These are phyloP conservation scores for Gossypium herbaceum DNA, from an alignment of 345 rosid species.

Conservation along the genomic window DNA sequence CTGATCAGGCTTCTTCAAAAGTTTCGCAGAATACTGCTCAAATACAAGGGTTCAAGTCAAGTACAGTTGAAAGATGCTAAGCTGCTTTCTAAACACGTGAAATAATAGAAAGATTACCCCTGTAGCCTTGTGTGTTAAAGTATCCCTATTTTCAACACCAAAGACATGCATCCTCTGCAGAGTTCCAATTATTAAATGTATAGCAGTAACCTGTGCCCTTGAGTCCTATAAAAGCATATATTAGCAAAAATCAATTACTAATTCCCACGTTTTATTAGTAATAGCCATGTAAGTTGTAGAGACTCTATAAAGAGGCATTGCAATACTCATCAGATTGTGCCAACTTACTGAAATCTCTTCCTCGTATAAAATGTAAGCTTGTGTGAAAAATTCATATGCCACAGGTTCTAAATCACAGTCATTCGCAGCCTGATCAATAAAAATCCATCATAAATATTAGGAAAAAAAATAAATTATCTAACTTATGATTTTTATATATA, in stretches of 20 bases:
- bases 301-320: background rate
- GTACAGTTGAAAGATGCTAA: slow-evolving; percentile 12
- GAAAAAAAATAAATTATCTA: background rate
- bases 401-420: slow-evolving; percentile 91
- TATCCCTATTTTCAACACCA: slow-evolving; percentile 97
- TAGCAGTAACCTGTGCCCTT: slow-evolving; percentile 86
- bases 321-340: slow-evolving; percentile 3
- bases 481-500: slow-evolving; percentile 8
- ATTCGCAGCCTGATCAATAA: slow-evolving; percentile 79
- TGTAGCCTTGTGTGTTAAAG: slow-evolving; percentile 87
- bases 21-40: slow-evolving; percentile 94
- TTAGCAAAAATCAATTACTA: slow-evolving; percentile 16
- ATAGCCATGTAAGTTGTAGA: background rate
- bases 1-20: slow-evolving; percentile 96
- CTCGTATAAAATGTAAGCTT: slow-evolving; percentile 95
- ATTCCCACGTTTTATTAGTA: background rate
- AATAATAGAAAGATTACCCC: slow-evolving; percentile 59
- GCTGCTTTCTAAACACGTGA: background rate
- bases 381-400: slow-evolving; percentile 97
- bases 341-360: slow-evolving; percentile 94
- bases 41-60: slow-evolving; percentile 21
- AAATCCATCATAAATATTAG: slow-evolving; percentile 12
- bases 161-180: slow-evolving; percentile 97
- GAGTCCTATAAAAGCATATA: slow-evolving; percentile 61
- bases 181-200: slow-evolving; percentile 88